Conservation (phyloP, 148 eudicot genomes). For the Spergularia marina region DNA sequence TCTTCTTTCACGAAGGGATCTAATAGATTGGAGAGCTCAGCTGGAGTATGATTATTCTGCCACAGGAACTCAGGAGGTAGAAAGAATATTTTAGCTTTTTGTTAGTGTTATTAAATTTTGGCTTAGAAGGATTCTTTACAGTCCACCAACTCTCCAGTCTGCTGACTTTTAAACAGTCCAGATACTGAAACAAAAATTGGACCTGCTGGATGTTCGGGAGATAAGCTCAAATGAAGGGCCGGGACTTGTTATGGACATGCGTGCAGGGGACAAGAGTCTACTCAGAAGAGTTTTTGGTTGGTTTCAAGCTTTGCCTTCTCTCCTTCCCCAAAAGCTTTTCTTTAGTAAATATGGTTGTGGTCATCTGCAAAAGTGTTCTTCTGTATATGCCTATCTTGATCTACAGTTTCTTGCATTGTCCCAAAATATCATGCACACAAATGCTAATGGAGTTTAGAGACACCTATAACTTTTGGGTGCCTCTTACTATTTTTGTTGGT, state of each 20-base stretch:
- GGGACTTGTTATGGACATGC: slow-evolving; percentile 61
- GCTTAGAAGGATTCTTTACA: not conserved
- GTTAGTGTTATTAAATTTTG: not conserved
- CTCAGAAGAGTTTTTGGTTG: slow-evolving; percentile 86
- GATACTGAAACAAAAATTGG: slow-evolving; percentile 73
- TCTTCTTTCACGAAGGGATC: slow-evolving; percentile 66
- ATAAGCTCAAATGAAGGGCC: slow-evolving; percentile 47
- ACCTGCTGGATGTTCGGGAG: slow-evolving; percentile 73
- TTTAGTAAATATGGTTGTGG: not conserved
- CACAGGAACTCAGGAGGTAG: slow-evolving; percentile 66
- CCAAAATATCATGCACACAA: not conserved
- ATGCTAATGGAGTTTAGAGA: not conserved
- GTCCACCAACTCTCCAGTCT: slow-evolving; percentile 23
- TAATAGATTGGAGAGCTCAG: slow-evolving; percentile 87
- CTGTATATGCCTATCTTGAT: no score
- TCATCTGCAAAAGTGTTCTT: not conserved
- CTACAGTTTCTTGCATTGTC: not conserved
- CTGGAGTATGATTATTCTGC: slow-evolving; percentile 63
- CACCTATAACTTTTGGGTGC: no score
- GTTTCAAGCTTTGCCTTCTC: slow-evolving; percentile 25
- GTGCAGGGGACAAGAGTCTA: slow-evolving; percentile 73
- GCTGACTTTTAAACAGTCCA: slow-evolving; percentile 93
- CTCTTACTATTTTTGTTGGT: not conserved
- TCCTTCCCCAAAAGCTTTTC: not conserved
- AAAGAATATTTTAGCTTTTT: slow-evolving; percentile 10